Evolutionary conservation across 345 rosid species (phyloP), one percentile per base, ranked within the genome.

Genomic region (Arabidopsis suecica): DNA sequence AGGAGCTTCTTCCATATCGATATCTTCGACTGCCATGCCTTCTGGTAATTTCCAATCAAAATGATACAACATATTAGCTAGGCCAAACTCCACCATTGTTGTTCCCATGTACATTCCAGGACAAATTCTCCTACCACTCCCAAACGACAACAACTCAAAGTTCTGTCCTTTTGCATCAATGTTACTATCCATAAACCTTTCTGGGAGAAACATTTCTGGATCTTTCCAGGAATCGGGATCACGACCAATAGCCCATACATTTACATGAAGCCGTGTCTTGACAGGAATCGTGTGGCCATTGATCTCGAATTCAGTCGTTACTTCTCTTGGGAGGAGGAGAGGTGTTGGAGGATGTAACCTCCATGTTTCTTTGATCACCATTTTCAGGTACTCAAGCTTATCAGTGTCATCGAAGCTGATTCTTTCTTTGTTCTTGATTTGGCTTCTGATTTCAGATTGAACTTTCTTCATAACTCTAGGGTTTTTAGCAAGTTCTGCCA

Each of bases 161-260:
- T 54, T 22, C 4, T 63, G 71, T 55, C 71, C 77, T 36, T 80
- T 86, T 7, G 61, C 78, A 66, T 86, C 88, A 5, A 76, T 55
- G 4, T 61, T 10, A 45, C 5, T 73, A 64, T 73, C 71, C 3
- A 44, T 23, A 73, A 73, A 73, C 57, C 77, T 73, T n/a, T 73
- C 77, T 0, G 77, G 71, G 5, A 73, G 30, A 34, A 73, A 73
- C 64, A 0, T 4, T 4, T 73, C 77, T n/a, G 77, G 71, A 2
- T 73, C 77, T 73, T 73, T 64, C 77, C 77, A 73, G 0, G 57
- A n/a, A 73, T 79, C 12, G 0, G 84, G 80, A 63, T 85, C 86
- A 68, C 90, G 69, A 0, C 83, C 88, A 0, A 87, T 84, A n/a
- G 82, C 91, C 87, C 87, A 87, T 1, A 58, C 78, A 49, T 84